Conservation (phyloP, 345 rosid species). For the Limnanthes douglasii region DNA sequence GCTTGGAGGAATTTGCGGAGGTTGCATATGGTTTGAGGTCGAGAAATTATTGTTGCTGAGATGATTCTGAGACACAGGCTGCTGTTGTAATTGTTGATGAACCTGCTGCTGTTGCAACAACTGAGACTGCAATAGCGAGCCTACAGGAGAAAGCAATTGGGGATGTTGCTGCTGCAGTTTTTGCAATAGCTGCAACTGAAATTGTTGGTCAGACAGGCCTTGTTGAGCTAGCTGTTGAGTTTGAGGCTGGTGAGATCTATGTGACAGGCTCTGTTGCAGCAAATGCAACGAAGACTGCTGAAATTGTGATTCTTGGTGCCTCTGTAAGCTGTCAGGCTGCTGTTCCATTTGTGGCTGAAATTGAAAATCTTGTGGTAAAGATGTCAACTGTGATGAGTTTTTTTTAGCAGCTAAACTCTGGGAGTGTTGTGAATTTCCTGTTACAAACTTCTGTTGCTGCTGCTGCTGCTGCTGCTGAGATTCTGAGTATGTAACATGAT, state of each 20-base stretch:
- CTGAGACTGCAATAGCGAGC: constrained; percentile 39
- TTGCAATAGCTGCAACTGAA: constrained; percentile 44
- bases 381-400: constrained; percentile 33
- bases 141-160: constrained; percentile 27
- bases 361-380: constrained; percentile 46
- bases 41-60: constrained; percentile 26
- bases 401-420: constrained; percentile 25
- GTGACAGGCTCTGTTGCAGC: constrained; percentile 35
- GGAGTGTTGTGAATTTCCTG: constrained; percentile 26
- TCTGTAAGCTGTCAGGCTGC: constrained; percentile 29
- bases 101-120: constrained; percentile 19
- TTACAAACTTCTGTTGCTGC: constrained; percentile 35
- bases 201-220: constrained; percentile 43
- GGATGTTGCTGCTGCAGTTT: constrained; percentile 60
- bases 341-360: constrained; percentile 55
- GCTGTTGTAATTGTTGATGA: constrained; percentile 41
- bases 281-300: constrained; percentile 39
- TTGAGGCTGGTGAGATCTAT: constrained; percentile 43
- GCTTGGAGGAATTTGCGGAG: constrained; percentile 30
- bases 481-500: constrained; percentile 23
- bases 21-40: constrained; percentile 21
- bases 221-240: constrained; percentile 25
- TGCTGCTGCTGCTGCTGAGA: constrained; percentile 44
- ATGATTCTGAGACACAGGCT: constrained; percentile 31
- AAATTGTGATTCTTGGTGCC: constrained; percentile 50